Percentiles rank a stretch among this genome's conserved stretches.
These are phyloP conservation scores for Babesia caballi DNA, from an alignment of 169 alveolate genomes.

Conservation along the genomic window DNA sequence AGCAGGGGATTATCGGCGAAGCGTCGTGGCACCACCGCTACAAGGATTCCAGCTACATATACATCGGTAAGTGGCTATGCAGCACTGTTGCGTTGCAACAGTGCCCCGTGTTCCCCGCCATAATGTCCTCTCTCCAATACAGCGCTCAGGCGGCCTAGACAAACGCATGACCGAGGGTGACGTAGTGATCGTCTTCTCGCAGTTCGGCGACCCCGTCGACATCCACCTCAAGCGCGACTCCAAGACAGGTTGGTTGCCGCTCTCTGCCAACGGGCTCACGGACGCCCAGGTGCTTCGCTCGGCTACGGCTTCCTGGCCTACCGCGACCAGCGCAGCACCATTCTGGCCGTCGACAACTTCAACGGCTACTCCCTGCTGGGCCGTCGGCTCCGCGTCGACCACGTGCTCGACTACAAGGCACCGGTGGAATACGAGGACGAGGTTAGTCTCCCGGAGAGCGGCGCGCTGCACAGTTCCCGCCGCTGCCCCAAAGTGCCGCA, in stretches of 20 bases:
- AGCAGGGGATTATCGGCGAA: conserved; percentile 68
- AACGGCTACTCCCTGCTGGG: conserved; percentile 90
- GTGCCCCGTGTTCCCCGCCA: conserved; percentile 33
- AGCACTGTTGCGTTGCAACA: neutral
- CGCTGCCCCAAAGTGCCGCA: no score
- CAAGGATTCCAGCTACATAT: conserved; percentile 75
- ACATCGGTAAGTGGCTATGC: conserved; percentile 53
- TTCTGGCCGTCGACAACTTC: conserved; percentile 98
- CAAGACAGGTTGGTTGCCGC: conserved; percentile 86
- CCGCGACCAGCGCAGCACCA: conserved; percentile 95
- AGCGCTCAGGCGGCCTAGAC: conserved; percentile 82
- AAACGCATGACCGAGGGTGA: conserved; percentile 97
- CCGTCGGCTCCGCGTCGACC: conserved; percentile 91
- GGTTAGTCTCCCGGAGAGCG: neutral
- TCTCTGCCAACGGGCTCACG: neutral
- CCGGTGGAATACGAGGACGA: conserved; percentile 65
- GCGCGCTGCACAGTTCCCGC: neutral
- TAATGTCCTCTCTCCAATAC: neutral
- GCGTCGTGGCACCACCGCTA: conserved; percentile 81
- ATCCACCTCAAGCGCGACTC: conserved; percentile 91
- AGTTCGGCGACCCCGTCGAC: conserved; percentile 97
- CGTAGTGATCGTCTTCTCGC: conserved; percentile 93
- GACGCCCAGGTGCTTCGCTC: conserved; percentile 75
- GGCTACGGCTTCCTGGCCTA: conserved; percentile 97
- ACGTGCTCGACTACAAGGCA: conserved; percentile 87